phyloP scores from a whole-genome alignment of 495 filamentous ascomycete genomes.

The Pseudotulostoma volvatum region DNA sequence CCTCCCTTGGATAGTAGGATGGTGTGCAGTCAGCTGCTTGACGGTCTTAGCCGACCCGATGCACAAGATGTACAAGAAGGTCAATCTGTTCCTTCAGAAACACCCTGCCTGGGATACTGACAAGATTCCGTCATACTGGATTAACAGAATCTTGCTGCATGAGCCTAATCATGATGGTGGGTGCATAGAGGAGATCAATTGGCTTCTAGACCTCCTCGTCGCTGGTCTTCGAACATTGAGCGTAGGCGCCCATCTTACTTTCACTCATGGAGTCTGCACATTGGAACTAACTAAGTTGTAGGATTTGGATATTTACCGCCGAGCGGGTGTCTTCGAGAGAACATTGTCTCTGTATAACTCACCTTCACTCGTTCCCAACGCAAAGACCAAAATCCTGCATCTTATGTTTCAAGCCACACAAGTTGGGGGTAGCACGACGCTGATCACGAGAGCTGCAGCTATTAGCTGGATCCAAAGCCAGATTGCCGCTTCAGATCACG shows the following conservation, averaged over 20 bases:
- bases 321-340: constrained; percentile 62
- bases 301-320: constrained; percentile 75
- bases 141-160: constrained; percentile 53
- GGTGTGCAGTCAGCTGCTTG: constrained; percentile 56
- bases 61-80: constrained; percentile 70
- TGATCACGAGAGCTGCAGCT: constrained; percentile 71
- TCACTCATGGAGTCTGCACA: not conserved
- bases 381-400: constrained; percentile 52
- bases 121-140: constrained; percentile 56
- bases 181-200: constrained; percentile 58
- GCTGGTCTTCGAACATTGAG: constrained; percentile 45
- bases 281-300: constrained; percentile 6
- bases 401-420: constrained; percentile 56
- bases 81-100: constrained; percentile 69
- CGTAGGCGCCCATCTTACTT: constrained; percentile 17
- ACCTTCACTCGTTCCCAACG: constrained; percentile 38
- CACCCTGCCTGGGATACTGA: constrained; percentile 56
- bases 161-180: constrained; percentile 57
- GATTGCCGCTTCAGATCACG: constrained; percentile 23
- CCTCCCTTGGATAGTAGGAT: constrained; percentile 53
- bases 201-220: constrained; percentile 64
- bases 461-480: constrained; percentile 62
- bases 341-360: constrained; percentile 56
- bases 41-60: constrained; percentile 56
- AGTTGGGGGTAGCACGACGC: constrained; percentile 67